Evolutionary conservation across 192 early-diverging fungal genomes (phyloP).

Genomic region (Coemansia sp.): DNA sequence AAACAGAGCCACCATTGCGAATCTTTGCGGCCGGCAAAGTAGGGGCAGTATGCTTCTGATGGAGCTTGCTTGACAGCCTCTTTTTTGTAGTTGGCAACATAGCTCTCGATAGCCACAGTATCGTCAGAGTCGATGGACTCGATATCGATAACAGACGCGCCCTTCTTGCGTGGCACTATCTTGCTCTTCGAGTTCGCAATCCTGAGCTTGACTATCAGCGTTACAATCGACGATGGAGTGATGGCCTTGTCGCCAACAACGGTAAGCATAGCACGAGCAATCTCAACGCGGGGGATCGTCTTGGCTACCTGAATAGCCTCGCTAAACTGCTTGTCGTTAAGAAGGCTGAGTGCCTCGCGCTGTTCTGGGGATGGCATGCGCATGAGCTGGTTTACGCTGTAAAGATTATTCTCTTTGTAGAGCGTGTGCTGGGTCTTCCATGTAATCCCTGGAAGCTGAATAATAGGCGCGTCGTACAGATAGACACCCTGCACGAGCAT

Average conservation of each 20-base stretch:
- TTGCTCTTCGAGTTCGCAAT: slow-evolving; percentile 32
- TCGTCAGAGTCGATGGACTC: slow-evolving; percentile 52
- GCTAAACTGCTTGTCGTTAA: slow-evolving; percentile 65
- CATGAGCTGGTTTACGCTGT: slow-evolving; percentile 65
- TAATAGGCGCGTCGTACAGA: slow-evolving; percentile 71
- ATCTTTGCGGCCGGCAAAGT: slow-evolving; percentile 66
- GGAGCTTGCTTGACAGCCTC: slow-evolving; percentile 27
- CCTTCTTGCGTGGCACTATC: slow-evolving; percentile 26
- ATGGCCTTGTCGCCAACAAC: slow-evolving; percentile 80
- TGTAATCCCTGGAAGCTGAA: slow-evolving; percentile 83
- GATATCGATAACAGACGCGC: slow-evolving; percentile 37
- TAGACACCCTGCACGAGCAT: slow-evolving; percentile 86
- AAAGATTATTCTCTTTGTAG: slow-evolving; percentile 52
- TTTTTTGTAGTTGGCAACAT: slow-evolving; percentile 29
- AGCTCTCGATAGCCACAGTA: slow-evolving; percentile 37
- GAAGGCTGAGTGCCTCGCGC: slow-evolving; percentile 57
- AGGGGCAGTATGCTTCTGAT: slow-evolving; percentile 52
- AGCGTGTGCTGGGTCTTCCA: slow-evolving; percentile 67
- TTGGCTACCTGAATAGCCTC: slow-evolving; percentile 74
- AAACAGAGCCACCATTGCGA: slow-evolving; percentile 92
- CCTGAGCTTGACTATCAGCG: slow-evolving; percentile 59
- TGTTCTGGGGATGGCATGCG: slow-evolving; percentile 67
- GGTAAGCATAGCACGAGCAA: slow-evolving; percentile 77
- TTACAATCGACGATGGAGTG: slow-evolving; percentile 76
- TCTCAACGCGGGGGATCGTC: slow-evolving; percentile 73